Evolutionary conservation across 1,284 basidiomycete genomes (phyloP).

Genomic region (Naganishia liquefaciens): DNA sequence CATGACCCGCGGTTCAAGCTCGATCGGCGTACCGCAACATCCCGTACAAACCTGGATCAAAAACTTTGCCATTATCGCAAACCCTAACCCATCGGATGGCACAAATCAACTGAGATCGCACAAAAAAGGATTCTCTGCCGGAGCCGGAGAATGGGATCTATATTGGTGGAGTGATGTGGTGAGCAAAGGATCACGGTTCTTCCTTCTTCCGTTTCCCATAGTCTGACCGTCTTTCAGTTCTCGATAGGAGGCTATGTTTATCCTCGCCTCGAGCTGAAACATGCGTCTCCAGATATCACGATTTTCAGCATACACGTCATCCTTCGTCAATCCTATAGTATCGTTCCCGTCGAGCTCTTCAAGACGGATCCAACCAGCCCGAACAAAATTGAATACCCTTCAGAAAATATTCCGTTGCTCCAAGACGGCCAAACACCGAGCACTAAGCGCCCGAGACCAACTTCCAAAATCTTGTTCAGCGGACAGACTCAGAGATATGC

Average conservation of each 20-base stretch:
- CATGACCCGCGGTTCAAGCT: constrained; percentile 10
- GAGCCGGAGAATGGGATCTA: constrained; percentile 14
- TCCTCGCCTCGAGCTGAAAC: constrained; percentile 5
- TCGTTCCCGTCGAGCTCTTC: not conserved
- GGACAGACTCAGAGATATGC: not conserved
- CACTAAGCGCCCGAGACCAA: not conserved
- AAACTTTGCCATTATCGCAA: constrained; percentile 15
- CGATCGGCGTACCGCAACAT: constrained; percentile 8
- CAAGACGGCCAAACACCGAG: constrained; percentile 4
- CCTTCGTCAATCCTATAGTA: not conserved
- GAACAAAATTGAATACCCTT: not conserved
- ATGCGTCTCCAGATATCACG: constrained; percentile 5
- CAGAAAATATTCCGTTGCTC: not conserved
- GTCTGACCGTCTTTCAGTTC: not conserved
- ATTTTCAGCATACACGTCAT: constrained; percentile 10
- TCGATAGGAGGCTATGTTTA: constrained; percentile 17
- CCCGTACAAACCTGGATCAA: constrained; percentile 18
- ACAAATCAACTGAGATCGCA: not conserved
- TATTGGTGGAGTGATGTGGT: constrained; percentile 24
- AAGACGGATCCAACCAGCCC: not conserved
- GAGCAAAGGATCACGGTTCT: not conserved
- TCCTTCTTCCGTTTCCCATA: not conserved
- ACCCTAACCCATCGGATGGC: not conserved
- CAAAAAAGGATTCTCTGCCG: constrained; percentile 6
- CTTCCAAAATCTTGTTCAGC: not conserved